Evolutionary conservation across 202 grass and related monocot species (phyloP).

Genomic region (Zoysia matrella): DNA sequence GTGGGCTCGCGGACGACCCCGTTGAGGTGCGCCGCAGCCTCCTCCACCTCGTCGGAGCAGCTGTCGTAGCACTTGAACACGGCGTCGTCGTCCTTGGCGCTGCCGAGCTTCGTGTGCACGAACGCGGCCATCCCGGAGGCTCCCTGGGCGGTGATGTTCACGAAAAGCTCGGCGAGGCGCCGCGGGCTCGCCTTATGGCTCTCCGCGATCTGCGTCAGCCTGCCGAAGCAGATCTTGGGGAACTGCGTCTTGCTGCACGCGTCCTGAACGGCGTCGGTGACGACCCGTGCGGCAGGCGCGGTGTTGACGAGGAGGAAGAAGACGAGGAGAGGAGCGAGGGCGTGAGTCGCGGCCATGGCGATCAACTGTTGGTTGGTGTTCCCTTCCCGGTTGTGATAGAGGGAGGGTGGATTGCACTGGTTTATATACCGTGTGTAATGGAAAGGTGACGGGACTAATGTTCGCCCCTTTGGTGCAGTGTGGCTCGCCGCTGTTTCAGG

Average conservation of each 20-base stretch:
- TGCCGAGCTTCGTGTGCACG: neutral
- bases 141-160: constrained; percentile 36
- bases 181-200: constrained; percentile 40
- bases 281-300: neutral
- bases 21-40: constrained; percentile 59
- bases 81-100: constrained; percentile 1
- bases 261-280: constrained; percentile 31
- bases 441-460: too few species aligned
- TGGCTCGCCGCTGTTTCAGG: too few species aligned
- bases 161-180: constrained; percentile 55
- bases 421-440: too few species aligned
- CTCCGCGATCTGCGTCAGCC: constrained; percentile 46
- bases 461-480: too few species aligned
- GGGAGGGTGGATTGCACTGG: too few species aligned
- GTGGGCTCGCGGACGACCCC: neutral
- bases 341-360: neutral
- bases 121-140: constrained; percentile 36
- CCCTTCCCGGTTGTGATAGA: too few species aligned
- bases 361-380: too few species aligned
- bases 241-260: constrained; percentile 56
- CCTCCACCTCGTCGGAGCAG: constrained; percentile 61
- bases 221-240: constrained; percentile 45
- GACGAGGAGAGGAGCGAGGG: constrained; percentile 2
- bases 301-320: constrained; percentile 4
- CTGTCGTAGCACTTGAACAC: constrained; percentile 51